Evolutionary conservation across 2,329 filamentous ascomycete genomes (phyloP), one percentile per base, ranked within the genome.

Genomic region (Trichoderma lentiforme): DNA sequence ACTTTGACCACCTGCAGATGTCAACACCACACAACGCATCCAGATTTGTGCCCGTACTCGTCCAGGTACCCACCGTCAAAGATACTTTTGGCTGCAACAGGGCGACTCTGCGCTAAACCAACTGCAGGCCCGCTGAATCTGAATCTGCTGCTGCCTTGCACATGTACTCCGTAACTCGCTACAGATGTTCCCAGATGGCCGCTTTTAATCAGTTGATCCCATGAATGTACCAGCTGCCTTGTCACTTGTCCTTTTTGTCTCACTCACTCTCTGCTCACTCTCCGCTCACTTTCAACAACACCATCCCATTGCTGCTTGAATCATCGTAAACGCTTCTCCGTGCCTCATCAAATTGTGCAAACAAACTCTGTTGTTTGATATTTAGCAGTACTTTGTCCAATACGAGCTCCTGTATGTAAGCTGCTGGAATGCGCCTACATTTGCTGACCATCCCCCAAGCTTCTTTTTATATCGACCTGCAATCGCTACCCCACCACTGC

Each of bases 401-500:
- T 51, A 21, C 43, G 43, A 21, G n/a, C n/a, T 24, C n/a, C n/a
- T 51, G 43, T 47, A 21, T 15, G 43, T 12, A 51, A 51, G 43
- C 43, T 51, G n/a, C 43, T 51, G 43, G 43, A 51, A 51, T 51
- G 43, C 43, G n/a, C 43, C n/a, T 21, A 6, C 43, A 51, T 51
- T 32, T 68, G 53, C 34, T 58, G 65, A 68, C 34, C n/a, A 24
- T 24, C 53, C 53, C 43, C n/a, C 64, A 34, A 28, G 36, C 43
- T 43, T 57, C 51, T 56, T 21, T 61, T 57, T 32, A 66, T 53
- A 53, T 34, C 39, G 63, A 30, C 51, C 53, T 32, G 65, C 66
- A 34, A 69, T 43, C 26, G 56, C 34, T 69, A 69, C 60, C 68
- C 58, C 68, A 64, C 68, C 51, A 53, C 39, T 70, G 43, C 58